phyloP scores from a whole-genome alignment of 345 rosid genomes.

The Odontarrhena argentea region DNA sequence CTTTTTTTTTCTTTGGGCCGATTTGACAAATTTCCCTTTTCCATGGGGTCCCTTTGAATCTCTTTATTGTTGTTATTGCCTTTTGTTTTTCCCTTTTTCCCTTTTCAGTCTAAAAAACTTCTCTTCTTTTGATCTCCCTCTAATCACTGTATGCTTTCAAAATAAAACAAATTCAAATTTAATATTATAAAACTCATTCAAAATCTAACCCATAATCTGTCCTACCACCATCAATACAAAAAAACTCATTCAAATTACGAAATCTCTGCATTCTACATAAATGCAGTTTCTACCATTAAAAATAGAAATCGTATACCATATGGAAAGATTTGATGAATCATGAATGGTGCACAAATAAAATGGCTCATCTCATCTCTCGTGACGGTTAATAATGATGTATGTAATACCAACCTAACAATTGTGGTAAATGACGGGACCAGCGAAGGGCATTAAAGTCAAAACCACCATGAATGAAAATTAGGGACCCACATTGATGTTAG shows the following conservation, averaged over 20 bases:
- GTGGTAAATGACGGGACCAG: constrained; percentile 24
- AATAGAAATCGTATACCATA: not conserved
- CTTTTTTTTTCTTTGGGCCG: not conserved
- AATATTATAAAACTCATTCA: constrained; percentile 7
- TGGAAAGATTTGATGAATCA: not conserved
- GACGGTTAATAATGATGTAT: constrained; percentile 20
- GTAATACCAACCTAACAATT: not conserved
- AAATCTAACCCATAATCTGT: not conserved
- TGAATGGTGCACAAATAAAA: not conserved
- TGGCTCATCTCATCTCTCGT: constrained; percentile 28
- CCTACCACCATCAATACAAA: not conserved
- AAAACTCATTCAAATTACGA: too few species aligned
- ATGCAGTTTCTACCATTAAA: too few species aligned
- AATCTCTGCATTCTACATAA: too few species aligned
- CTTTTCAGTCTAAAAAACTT: constrained; percentile 35
- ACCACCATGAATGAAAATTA: not conserved
- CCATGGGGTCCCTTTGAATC: constrained; percentile 32
- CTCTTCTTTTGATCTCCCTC: constrained; percentile 1
- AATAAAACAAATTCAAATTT: constrained; percentile 24
- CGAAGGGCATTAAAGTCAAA: constrained; percentile 33
- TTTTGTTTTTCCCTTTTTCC: constrained; percentile 18
- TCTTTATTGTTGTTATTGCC: constrained; percentile 36
- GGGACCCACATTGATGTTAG: constrained; percentile 16
- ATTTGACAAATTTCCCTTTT: constrained; percentile 39
- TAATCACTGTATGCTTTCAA: not conserved